A percentile compares a stretch with the other conserved stretches of the same genome.
Conservation (phyloP, 805 yeast genomes). For the Teunomyces stri region DNA sequence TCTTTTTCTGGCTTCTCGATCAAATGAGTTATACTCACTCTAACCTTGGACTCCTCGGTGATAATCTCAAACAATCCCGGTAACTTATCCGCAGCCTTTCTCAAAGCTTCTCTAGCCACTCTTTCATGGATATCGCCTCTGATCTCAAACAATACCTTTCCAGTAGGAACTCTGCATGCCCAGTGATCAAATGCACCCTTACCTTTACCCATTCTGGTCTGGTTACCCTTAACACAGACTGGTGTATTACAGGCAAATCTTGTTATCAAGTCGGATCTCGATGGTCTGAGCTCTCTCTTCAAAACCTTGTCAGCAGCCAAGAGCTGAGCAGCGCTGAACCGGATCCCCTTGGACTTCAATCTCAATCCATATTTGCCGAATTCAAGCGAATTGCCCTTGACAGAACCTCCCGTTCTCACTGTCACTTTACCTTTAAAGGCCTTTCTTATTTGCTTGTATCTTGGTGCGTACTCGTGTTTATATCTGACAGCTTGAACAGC, state of each 20-base stretch:
- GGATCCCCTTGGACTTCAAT: conserved; percentile 80
- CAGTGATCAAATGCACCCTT: conserved; percentile 97
- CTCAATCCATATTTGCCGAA: conserved; percentile 87
- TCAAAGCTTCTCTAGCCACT: conserved; percentile 84
- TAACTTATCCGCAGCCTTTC: conserved; percentile 86
- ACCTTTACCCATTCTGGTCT: conserved; percentile 99
- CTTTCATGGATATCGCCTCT: conserved; percentile 79
- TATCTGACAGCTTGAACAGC: conserved; percentile 34
- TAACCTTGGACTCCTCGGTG: conserved; percentile 57
- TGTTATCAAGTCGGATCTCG: conserved; percentile 72
- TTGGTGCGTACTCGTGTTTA: conserved; percentile 76
- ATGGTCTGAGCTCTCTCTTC: conserved; percentile 78
- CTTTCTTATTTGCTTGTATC: conserved; percentile 64
- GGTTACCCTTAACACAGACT: conserved; percentile 95
- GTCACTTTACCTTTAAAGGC: conserved; percentile 93
- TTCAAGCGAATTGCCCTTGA: conserved; percentile 77
- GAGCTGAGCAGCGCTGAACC: conserved; percentile 83
- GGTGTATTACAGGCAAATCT: conserved; percentile 83
- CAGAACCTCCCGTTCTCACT: conserved; percentile 92
- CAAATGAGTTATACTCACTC: conserved; percentile 66
- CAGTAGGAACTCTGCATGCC: conserved; percentile 96
- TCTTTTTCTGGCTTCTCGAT: conserved; percentile 44
- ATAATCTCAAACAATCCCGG: conserved; percentile 93
- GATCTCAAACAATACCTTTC: conserved; percentile 87
- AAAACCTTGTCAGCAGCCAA: conserved; percentile 88